Conservation (phyloP, 139 green algal species). For the Haematococcus lacustris region DNA sequence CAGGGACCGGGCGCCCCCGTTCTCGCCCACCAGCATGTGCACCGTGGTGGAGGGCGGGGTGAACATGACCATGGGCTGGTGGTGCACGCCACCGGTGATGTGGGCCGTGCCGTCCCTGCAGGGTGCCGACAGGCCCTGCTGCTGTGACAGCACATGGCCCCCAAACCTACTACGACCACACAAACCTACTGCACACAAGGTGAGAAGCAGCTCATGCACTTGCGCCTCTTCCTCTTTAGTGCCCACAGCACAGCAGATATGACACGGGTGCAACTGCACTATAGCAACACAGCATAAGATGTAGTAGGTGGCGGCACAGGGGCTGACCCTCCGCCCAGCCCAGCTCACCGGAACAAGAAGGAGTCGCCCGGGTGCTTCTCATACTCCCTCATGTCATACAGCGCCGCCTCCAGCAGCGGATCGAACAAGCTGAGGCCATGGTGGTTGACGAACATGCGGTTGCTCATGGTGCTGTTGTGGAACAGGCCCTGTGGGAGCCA, state of each 20-base stretch:
- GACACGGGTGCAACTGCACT: background rate
- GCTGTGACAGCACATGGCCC: background rate
- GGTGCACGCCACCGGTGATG: background rate
- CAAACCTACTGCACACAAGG: background rate
- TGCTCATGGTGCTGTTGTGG: slow-evolving; percentile 1
- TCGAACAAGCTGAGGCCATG: slow-evolving; percentile 23
- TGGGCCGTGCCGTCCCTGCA: slow-evolving; percentile 8
- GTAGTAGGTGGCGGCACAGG: too few species aligned
- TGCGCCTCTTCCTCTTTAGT: background rate
- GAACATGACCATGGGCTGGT: slow-evolving; percentile 16
- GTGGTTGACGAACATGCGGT: slow-evolving; percentile 16
- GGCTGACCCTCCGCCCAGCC: too few species aligned
- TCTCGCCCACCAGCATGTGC: slow-evolving; percentile 24
- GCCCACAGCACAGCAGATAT: background rate
- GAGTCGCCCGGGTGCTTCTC: slow-evolving; percentile 30
- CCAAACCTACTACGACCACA: background rate
- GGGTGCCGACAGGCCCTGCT: background rate
- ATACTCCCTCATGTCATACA: slow-evolving; percentile 34
- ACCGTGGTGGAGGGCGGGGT: slow-evolving; percentile 23
- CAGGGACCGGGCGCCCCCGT: slow-evolving; percentile 11
- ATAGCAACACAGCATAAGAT: too few species aligned
- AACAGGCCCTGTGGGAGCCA: slow-evolving; percentile 8
- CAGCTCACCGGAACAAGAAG: slow-evolving; percentile 19
- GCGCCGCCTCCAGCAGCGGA: slow-evolving; percentile 14
- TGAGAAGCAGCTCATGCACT: background rate